These are phyloP conservation scores for Heteromeles arbutifolia DNA, from an alignment of 306 rosid genomes.

Conservation along the genomic window DNA sequence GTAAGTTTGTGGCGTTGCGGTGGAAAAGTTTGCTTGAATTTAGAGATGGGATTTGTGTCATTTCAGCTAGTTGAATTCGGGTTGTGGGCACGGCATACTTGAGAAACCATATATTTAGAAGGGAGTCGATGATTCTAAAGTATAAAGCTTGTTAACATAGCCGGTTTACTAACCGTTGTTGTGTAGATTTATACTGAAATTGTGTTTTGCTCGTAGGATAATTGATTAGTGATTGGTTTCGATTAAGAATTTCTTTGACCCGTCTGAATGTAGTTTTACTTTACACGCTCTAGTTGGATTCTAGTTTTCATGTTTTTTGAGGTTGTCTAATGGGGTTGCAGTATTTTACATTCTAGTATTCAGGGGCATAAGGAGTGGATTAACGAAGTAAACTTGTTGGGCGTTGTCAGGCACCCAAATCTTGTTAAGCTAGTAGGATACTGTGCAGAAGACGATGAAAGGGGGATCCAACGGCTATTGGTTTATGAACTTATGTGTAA, in stretches of 20 bases:
- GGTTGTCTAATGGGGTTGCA: constrained; percentile 19
- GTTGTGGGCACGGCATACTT: neutral
- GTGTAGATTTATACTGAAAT: neutral
- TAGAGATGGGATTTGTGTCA: neutral
- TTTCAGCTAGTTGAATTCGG: neutral
- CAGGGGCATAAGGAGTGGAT: constrained; percentile 99
- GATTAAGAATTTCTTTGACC: neutral
- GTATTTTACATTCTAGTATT: constrained; percentile 41
- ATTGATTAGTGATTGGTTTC: neutral
- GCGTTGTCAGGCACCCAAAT: constrained; percentile 89
- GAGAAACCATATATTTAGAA: neutral
- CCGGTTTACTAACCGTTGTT: neutral
- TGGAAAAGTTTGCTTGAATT: neutral
- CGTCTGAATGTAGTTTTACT: neutral
- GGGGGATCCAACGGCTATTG: constrained; percentile 91
- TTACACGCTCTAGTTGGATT: neutral
- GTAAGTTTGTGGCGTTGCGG: neutral
- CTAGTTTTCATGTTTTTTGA: neutral
- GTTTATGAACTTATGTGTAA: constrained; percentile 86
- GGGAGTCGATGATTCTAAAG: neutral
- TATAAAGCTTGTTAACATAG: neutral
- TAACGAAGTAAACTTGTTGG: constrained; percentile 84
- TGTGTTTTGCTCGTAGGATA: neutral
- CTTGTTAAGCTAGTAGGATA: constrained; percentile 80
- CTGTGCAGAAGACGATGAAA: constrained; percentile 97